These are phyloP conservation scores for Phytophthora cactorum DNA, from an alignment of 352 stramenopile species.

Conservation along the genomic window DNA sequence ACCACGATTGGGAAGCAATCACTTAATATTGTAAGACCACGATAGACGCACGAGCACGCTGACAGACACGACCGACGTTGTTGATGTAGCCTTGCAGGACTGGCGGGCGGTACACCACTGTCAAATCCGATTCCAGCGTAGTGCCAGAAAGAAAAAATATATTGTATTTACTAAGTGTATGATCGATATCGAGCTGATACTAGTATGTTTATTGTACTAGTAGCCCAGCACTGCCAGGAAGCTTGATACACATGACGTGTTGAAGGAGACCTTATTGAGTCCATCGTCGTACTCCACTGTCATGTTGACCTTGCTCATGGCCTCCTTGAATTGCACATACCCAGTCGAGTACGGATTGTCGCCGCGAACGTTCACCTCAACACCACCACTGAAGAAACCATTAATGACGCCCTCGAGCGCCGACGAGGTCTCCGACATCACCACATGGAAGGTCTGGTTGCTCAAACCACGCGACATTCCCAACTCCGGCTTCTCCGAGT, in stretches of 20 bases:
- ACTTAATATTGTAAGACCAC: not conserved
- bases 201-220: not conserved
- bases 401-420: slow-evolving; percentile 44
- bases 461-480: slow-evolving; percentile 51
- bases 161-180: no score
- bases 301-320: slow-evolving; percentile 53
- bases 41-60: no score
- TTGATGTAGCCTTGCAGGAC: no score
- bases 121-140: no score
- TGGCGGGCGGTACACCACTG: no score
- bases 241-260: slow-evolving; percentile 38
- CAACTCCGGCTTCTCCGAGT: slow-evolving; percentile 48
- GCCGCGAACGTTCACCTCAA: slow-evolving; percentile 53
- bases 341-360: slow-evolving; percentile 52
- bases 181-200: no score
- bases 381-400: slow-evolving; percentile 40
- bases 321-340: slow-evolving; percentile 40
- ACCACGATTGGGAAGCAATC: not conserved
- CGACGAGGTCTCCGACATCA: slow-evolving; percentile 42
- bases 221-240: slow-evolving; percentile 38
- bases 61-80: no score
- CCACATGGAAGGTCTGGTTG: slow-evolving; percentile 52
- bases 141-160: no score
- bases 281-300: slow-evolving; percentile 60
- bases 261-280: slow-evolving; percentile 41